Percentiles rank a stretch among this genome's conserved stretches.
phyloP scores from a whole-genome alignment of 2,329 filamentous ascomycete genomes.

The Penicillium crustosum region DNA sequence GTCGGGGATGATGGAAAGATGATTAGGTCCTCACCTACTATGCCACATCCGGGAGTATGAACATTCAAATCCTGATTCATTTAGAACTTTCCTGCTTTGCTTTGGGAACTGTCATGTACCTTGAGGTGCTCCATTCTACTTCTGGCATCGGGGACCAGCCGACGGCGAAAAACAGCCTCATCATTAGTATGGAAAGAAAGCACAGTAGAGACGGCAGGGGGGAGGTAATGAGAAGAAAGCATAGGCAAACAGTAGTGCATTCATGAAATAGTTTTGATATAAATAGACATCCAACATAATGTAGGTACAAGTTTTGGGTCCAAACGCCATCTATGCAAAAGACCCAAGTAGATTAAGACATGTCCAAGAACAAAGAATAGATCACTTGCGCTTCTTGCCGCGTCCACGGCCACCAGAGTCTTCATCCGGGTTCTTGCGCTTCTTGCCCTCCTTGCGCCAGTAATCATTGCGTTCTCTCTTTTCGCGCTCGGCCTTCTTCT shows the following conservation, averaged over 20 bases:
- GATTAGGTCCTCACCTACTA: not conserved
- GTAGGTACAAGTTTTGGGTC: constrained; percentile 21
- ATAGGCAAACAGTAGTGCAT: not conserved
- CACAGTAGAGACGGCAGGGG: not conserved
- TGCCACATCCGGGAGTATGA: not conserved
- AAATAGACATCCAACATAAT: constrained; percentile 5
- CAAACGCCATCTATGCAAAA: constrained; percentile 30
- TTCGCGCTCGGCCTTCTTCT: constrained; percentile 83
- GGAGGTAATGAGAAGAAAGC: not conserved
- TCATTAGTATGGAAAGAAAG: not conserved
- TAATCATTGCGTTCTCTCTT: constrained; percentile 90
- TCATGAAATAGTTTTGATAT: constrained; percentile 4
- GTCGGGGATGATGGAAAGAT: not conserved
- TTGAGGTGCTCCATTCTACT: not conserved
- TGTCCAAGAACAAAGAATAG: constrained; percentile 16
- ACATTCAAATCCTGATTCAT: not conserved
- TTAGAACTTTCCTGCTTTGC: not conserved
- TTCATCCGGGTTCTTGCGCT: constrained; percentile 60
- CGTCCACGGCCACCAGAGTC: constrained; percentile 51
- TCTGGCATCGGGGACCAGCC: not conserved
- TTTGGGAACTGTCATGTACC: not conserved
- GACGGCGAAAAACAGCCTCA: not conserved
- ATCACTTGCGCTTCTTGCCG: constrained; percentile 47
- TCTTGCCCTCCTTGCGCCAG: constrained; percentile 87
- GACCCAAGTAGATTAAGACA: constrained; percentile 15